Conservation (phyloP, 305 asterid species). For the Petunia hybrid region DNA sequence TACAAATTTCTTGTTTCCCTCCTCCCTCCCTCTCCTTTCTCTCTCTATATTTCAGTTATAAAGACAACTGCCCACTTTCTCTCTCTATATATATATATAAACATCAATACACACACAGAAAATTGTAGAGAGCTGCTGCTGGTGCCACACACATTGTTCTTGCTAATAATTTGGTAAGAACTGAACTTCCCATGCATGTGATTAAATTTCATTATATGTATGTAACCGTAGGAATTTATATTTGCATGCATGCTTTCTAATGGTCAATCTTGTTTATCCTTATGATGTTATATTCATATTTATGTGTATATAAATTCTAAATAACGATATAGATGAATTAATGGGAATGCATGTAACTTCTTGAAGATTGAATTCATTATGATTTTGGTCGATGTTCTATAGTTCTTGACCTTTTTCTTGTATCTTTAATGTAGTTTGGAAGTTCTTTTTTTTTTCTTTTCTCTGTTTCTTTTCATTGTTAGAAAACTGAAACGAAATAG, state of each 20-base stretch:
- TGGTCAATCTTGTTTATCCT: neutral
- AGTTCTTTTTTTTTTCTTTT: neutral
- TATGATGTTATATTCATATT: neutral
- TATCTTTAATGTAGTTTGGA: neutral
- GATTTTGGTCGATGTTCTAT: neutral
- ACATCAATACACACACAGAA: neutral
- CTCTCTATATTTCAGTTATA: too few relatives aligned
- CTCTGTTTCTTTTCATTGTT: neutral
- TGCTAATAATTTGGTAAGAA: slow-evolving; percentile 22
- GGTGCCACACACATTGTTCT: neutral
- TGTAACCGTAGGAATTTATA: neutral
- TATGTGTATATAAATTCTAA: neutral
- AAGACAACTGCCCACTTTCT: neutral
- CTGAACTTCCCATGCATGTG: neutral
- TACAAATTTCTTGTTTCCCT: neutral
- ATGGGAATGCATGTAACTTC: neutral
- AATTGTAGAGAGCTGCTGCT: neutral
- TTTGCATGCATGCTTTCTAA: neutral
- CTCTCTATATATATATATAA: slow-evolving; percentile 18
- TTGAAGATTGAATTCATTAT: neutral
- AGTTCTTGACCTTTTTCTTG: neutral
- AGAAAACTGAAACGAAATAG: too few relatives aligned
- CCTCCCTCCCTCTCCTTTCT: neutral
- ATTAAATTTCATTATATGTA: neutral
- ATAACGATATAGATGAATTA: neutral